Evolutionary conservation across 2,329 filamentous ascomycete genomes (phyloP).

Genomic region (Neodidymelliopsis sp.): DNA sequence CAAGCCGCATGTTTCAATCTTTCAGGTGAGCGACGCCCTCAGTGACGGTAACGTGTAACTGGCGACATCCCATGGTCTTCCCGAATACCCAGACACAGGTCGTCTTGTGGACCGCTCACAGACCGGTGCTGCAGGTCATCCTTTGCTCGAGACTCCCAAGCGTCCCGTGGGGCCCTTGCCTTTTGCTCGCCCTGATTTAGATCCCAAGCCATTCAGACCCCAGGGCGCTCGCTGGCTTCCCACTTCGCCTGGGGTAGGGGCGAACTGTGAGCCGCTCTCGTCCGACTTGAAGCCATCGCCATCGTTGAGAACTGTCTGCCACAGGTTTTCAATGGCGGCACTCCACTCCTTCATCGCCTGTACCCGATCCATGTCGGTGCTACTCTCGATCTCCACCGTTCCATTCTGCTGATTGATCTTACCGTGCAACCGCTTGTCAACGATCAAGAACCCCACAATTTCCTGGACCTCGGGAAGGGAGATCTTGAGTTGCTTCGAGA

Average conservation of each 20-base stretch:
- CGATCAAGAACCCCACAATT: constrained; percentile 92
- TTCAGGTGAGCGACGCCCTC: constrained; percentile 38
- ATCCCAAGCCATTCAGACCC: constrained; percentile 39
- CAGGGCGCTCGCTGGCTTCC: constrained; percentile 37
- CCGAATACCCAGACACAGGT: constrained; percentile 43
- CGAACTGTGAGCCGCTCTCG: constrained; percentile 50
- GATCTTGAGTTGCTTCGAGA: constrained; percentile 88
- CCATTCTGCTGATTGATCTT: constrained; percentile 90
- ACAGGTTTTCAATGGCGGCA: constrained; percentile 72
- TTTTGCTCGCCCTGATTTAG: constrained; percentile 43
- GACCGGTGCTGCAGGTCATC: constrained; percentile 49
- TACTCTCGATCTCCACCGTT: constrained; percentile 79
- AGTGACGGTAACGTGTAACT: constrained; percentile 46
- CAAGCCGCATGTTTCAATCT: constrained; percentile 47
- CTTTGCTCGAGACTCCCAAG: constrained; percentile 47
- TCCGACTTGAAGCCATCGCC: constrained; percentile 72
- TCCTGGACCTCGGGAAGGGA: constrained; percentile 87
- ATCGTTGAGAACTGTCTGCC: constrained; percentile 76
- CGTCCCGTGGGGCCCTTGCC: constrained; percentile 50
- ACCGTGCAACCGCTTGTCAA: constrained; percentile 85
- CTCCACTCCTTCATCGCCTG: constrained; percentile 77
- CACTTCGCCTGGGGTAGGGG: constrained; percentile 35
- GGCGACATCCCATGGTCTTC: constrained; percentile 34
- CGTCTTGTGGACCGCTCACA: constrained; percentile 40
- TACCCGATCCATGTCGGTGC: constrained; percentile 76